Evolutionary conservation across 805 yeast genomes (phyloP).

Genomic region (Candida railenensis): DNA sequence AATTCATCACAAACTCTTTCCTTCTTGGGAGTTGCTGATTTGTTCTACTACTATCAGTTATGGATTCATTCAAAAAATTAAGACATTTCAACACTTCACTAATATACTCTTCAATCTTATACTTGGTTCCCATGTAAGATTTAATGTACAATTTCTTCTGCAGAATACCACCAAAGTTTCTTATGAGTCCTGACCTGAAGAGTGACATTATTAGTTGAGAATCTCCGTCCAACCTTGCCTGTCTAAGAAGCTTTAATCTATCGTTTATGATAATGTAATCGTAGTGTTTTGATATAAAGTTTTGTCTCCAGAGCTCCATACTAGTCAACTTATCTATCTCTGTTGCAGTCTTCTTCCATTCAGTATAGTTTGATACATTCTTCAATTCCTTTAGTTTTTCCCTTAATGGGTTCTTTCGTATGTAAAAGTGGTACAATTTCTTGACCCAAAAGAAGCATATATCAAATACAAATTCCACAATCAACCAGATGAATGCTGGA

Average conservation of each 20-base stretch:
- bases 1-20: constrained; percentile 37
- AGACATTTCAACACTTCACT: constrained; percentile 71
- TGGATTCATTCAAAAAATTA: constrained; percentile 52
- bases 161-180: constrained; percentile 91
- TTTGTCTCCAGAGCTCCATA: constrained; percentile 68
- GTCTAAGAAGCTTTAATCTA: constrained; percentile 58
- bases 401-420: constrained; percentile 43
- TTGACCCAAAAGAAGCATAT: constrained; percentile 48
- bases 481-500: constrained; percentile 39
- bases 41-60: constrained; percentile 14
- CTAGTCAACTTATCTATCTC: constrained; percentile 50
- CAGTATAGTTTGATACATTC: constrained; percentile 57
- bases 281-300: constrained; percentile 75
- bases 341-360: constrained; percentile 60
- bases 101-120: constrained; percentile 83
- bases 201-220: constrained; percentile 58
- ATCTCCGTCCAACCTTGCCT: constrained; percentile 62
- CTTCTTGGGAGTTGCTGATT: constrained; percentile 8
- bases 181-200: constrained; percentile 75
- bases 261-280: constrained; percentile 83
- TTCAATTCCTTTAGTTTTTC: constrained; percentile 50
- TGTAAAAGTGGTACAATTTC: constrained; percentile 32
- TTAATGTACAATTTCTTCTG: constrained; percentile 76
- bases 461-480: constrained; percentile 44
- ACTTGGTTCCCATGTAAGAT: constrained; percentile 85